Evolutionary conservation across 495 filamentous ascomycete species (phyloP).

Genomic region (Penicillium egyptiacum): DNA sequence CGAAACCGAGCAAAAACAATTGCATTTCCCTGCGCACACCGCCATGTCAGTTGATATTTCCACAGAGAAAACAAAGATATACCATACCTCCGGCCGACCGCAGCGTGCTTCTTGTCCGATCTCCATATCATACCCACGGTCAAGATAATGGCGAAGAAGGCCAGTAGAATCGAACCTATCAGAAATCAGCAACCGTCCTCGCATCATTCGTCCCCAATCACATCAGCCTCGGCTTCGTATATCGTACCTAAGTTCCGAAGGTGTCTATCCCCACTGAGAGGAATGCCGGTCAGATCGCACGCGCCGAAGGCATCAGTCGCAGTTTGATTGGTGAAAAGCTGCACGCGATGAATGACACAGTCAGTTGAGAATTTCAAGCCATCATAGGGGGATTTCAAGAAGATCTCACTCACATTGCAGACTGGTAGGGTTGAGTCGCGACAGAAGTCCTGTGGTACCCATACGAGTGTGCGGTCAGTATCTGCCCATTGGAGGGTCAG

Average conservation of each 20-base stretch:
- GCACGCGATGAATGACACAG: slow-evolving; percentile 2
- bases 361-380: slow-evolving; percentile 22
- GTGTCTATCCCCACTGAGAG: slow-evolving; percentile 58
- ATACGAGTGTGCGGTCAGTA: slow-evolving; percentile 23
- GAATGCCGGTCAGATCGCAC: slow-evolving; percentile 73
- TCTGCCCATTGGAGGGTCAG: slow-evolving; percentile 7
- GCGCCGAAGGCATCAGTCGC: slow-evolving; percentile 57
- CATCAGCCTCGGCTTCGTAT: not conserved
- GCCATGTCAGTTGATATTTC: slow-evolving; percentile 11
- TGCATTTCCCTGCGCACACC: slow-evolving; percentile 78
- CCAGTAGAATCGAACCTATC: slow-evolving; percentile 86
- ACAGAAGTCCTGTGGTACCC: slow-evolving; percentile 76
- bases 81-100: slow-evolving; percentile 84
- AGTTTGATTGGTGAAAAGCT: slow-evolving; percentile 57
- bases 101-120: slow-evolving; percentile 91
- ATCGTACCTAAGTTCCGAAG: slow-evolving; percentile 85
- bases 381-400: not conserved
- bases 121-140: slow-evolving; percentile 66
- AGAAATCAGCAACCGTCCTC: slow-evolving; percentile 14
- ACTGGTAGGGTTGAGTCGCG: slow-evolving; percentile 92
- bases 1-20: slow-evolving; percentile 83
- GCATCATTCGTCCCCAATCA: not conserved
- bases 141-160: slow-evolving; percentile 69
- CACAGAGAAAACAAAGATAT: not conserved
- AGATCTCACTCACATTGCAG: slow-evolving; percentile 78